Evolutionary conservation across 495 filamentous ascomycete species (phyloP).

Genomic region (Hypoxylon lienhwacheense): DNA sequence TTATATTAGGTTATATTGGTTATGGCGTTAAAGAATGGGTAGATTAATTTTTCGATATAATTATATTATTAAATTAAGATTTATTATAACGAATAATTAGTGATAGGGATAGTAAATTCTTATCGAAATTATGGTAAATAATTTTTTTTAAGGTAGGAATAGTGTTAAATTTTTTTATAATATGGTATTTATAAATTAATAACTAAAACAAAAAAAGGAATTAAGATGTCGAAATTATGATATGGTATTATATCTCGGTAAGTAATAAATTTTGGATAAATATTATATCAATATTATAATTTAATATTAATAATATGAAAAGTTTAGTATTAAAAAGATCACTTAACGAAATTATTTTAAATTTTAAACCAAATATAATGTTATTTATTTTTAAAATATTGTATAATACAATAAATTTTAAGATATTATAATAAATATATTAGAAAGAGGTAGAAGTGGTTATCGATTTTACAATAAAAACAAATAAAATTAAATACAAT

Average conservation of each 20-base stretch:
- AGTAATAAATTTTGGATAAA: background rate
- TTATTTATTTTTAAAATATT: background rate
- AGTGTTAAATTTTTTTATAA: background rate
- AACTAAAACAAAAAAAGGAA: background rate
- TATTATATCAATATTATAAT: conserved; percentile 1
- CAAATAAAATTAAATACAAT: background rate
- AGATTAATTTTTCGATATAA: no score
- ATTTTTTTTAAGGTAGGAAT: background rate
- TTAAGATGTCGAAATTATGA: background rate
- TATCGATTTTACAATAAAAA: background rate
- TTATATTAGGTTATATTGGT: background rate
- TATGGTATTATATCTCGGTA: background rate
- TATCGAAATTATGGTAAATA: background rate
- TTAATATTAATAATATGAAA: conserved; percentile 5
- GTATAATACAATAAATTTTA: background rate
- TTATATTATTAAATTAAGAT: background rate
- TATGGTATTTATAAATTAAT: background rate
- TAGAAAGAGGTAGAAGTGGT: conserved; percentile 1
- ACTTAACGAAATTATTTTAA: conserved; percentile 3
- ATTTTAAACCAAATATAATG: background rate
- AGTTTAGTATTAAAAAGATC: background rate
- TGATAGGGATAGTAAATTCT: background rate
- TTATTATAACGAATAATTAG: background rate
- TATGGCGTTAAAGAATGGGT: conserved; percentile 1
- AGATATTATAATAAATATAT: background rate